Evolutionary conservation across 2,329 filamentous ascomycete genomes (phyloP).

Genomic region (Leptographium radiaticola): DNA sequence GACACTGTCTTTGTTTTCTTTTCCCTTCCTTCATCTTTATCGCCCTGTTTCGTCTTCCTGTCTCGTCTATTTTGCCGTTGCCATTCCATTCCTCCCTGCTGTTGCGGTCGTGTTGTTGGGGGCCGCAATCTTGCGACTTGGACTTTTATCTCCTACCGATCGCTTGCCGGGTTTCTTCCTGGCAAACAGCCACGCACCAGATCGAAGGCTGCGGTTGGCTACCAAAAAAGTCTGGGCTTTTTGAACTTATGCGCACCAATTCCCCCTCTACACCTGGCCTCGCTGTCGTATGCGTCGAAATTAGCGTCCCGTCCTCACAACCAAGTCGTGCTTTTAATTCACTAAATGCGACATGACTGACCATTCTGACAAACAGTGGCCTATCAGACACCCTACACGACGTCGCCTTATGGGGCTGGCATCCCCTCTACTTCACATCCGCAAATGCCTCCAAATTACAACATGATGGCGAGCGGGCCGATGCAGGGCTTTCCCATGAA

Average conservation of each 20-base stretch:
- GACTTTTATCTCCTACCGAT: too few relatives aligned
- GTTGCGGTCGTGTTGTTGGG: background rate
- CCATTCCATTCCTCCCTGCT: slow-evolving; percentile 6
- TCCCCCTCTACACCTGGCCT: background rate
- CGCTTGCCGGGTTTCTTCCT: too few relatives aligned
- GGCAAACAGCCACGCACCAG: too few relatives aligned
- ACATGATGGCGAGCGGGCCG: slow-evolving; percentile 38
- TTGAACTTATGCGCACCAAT: background rate
- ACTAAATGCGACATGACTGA: slow-evolving; percentile 6
- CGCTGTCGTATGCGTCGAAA: background rate
- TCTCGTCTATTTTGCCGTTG: background rate
- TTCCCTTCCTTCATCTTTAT: background rate
- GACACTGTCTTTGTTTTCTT: background rate
- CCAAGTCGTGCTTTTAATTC: background rate
- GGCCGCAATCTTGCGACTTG: background rate
- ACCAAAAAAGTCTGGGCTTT: background rate
- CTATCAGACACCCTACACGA: slow-evolving; percentile 45
- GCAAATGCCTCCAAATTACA: slow-evolving; percentile 32
- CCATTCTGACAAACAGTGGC: slow-evolving; percentile 27
- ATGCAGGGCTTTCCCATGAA: slow-evolving; percentile 46
- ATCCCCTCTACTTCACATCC: slow-evolving; percentile 36
- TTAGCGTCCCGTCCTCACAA: background rate
- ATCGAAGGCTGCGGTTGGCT: background rate
- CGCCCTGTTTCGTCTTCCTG: background rate
- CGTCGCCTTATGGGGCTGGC: slow-evolving; percentile 41